Percentiles rank a stretch among this genome's conserved stretches.
Evolutionary conservation across 2,329 filamentous ascomycete species (phyloP).

Genomic region (Camillea tinctor): DNA sequence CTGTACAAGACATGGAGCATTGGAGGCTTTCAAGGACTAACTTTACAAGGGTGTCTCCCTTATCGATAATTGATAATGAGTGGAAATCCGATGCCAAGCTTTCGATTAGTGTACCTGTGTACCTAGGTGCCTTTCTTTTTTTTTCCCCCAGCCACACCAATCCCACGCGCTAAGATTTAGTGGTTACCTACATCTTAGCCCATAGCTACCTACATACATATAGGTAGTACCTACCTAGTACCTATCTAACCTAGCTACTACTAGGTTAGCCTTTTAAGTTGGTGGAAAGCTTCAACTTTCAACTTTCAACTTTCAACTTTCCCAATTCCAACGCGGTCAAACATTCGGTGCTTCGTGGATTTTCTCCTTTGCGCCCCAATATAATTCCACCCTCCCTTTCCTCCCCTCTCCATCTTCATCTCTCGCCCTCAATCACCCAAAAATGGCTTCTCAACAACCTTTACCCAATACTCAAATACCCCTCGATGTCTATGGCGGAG

Average conservation of each 20-base stretch:
- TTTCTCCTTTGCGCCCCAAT: not conserved
- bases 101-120: no score
- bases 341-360: not conserved
- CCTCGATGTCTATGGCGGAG: conserved; percentile 33
- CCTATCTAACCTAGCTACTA: not conserved
- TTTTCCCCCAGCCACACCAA: not conserved
- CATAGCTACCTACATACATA: no score
- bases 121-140: no score
- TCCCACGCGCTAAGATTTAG: not conserved
- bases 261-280: not conserved
- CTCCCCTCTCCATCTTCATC: conserved; percentile 4
- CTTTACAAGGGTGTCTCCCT: not conserved
- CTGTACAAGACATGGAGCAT: no score
- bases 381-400: not conserved
- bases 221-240: no score
- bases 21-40: no score
- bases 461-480: conserved; percentile 30
- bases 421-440: not conserved
- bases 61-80: not conserved
- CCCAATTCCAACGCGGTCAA: conserved; percentile 2
- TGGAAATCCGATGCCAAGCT: not conserved
- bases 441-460: conserved; percentile 30
- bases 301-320: no score
- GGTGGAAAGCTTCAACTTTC: not conserved
- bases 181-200: no score